A percentile compares a stretch with the other conserved stretches of the same genome.
These are phyloP conservation scores for Xylaria acuta DNA, from an alignment of 495 filamentous ascomycete species.

Conservation along the genomic window DNA sequence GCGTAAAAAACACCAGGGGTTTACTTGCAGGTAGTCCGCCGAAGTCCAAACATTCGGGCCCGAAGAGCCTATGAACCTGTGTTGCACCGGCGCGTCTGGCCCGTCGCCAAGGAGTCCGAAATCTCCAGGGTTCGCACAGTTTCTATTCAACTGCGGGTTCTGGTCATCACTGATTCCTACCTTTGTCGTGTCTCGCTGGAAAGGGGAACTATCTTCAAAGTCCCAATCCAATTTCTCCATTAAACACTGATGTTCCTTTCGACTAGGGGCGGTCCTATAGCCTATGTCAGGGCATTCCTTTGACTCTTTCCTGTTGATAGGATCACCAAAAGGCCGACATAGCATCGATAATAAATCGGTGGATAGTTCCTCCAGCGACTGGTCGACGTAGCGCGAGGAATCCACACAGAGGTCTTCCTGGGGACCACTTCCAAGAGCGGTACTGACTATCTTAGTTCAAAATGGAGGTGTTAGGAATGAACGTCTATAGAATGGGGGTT, in stretches of 20 bases:
- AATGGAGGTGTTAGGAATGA: not conserved
- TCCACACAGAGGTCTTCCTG: not conserved
- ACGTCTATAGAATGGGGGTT: not conserved
- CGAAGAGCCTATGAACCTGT: not conserved
- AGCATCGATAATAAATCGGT: not conserved
- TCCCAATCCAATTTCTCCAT: constrained; percentile 9
- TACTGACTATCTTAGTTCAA: not conserved
- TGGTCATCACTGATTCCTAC: not conserved
- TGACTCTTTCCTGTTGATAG: not conserved
- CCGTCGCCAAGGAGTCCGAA: not conserved
- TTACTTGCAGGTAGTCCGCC: no score
- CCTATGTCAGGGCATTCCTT: not conserved
- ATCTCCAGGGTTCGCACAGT: not conserved
- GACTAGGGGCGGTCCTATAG: no score
- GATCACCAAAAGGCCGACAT: not conserved
- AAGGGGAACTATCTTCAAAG: constrained; percentile 4
- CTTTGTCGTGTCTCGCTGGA: not conserved
- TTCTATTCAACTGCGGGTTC: not conserved
- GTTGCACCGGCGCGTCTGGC: not conserved
- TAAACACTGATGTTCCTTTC: not conserved
- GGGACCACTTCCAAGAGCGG: not conserved
- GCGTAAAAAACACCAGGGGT: no score
- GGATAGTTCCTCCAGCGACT: not conserved
- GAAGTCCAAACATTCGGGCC: not conserved
- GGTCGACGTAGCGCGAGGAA: not conserved